phyloP scores from a whole-genome alignment of 2,329 filamentous ascomycete genomes.

The Grosmannia serpens region DNA sequence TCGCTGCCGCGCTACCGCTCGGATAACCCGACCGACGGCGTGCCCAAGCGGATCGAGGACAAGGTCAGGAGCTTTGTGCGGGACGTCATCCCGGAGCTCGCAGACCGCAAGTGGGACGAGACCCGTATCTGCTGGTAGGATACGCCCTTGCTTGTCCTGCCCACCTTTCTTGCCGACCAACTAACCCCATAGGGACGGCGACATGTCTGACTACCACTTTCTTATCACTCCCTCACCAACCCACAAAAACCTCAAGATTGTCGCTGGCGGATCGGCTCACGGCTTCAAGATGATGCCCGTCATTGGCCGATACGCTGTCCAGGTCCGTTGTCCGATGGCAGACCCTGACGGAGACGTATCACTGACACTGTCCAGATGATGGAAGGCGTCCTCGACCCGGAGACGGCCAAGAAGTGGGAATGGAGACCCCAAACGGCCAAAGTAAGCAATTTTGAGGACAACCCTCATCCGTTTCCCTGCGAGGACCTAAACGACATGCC shows the following conservation, averaged over 20 bases:
- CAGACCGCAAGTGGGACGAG: slow-evolving; percentile 28
- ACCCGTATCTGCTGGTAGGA: slow-evolving; percentile 42
- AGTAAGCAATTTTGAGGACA: neutral
- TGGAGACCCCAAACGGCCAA: neutral
- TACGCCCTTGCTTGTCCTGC: too few relatives aligned
- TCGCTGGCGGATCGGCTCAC: slow-evolving; percentile 13
- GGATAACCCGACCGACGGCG: slow-evolving; percentile 15
- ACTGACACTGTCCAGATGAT: slow-evolving; percentile 35
- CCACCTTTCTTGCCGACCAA: too few relatives aligned
- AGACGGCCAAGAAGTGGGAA: slow-evolving; percentile 1
- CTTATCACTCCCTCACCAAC: slow-evolving; percentile 1
- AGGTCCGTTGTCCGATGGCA: too few relatives aligned
- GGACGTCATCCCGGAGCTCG: slow-evolving; percentile 34
- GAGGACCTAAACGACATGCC: slow-evolving; percentile 4
- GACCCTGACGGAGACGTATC: too few relatives aligned
- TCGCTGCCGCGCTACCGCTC: slow-evolving; percentile 5
- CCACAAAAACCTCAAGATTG: slow-evolving; percentile 1
- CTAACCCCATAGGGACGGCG: slow-evolving; percentile 3
- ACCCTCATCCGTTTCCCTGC: slow-evolving; percentile 1
- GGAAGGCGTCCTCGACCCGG: slow-evolving; percentile 17
- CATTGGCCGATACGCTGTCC: slow-evolving; percentile 20
- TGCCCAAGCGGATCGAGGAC: slow-evolving; percentile 32
- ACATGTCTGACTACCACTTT: slow-evolving; percentile 5
- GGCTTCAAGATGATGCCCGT: slow-evolving; percentile 20
- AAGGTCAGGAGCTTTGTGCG: slow-evolving; percentile 34